These are phyloP conservation scores for Trametes gibbosa DNA, from an alignment of 768 basidiomycete genomes.

Conservation along the genomic window DNA sequence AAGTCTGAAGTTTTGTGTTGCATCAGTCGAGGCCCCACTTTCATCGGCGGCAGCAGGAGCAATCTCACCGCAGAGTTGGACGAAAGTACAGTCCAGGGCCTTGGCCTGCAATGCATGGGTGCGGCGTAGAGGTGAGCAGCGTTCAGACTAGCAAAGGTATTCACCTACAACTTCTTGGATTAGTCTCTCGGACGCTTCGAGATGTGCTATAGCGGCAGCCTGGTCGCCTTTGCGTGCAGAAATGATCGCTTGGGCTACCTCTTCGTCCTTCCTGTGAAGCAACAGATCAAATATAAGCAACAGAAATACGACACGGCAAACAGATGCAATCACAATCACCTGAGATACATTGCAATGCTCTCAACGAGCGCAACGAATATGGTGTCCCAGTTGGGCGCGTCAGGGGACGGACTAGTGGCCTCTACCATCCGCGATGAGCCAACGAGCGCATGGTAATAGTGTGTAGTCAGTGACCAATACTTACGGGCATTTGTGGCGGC, in stretches of 20 bases:
- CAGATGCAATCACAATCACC: no score
- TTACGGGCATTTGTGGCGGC: neutral
- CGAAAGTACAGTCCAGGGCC: constrained; percentile 8
- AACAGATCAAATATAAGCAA: no score
- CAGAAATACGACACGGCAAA: no score
- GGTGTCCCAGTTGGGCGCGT: constrained; percentile 3
- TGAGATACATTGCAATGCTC: constrained; percentile 2
- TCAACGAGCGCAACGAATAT: neutral
- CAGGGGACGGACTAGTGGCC: neutral
- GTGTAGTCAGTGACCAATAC: neutral
- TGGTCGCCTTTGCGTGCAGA: constrained; percentile 1
- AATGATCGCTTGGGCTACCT: neutral
- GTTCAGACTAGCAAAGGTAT: neutral
- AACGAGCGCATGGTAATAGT: no score
- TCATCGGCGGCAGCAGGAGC: neutral
- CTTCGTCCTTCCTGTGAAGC: neutral
- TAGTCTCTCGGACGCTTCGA: neutral
- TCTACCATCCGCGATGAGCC: neutral
- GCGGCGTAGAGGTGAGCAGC: neutral
- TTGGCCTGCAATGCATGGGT: neutral
- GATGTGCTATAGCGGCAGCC: neutral
- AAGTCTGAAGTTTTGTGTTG: neutral
- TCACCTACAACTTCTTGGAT: constrained; percentile 1
- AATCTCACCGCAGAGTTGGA: constrained; percentile 8
- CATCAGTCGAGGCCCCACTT: neutral